phyloP scores from a whole-genome alignment of 192 early-diverging fungal genomes.

The Jimgerdemannia flammicorona region DNA sequence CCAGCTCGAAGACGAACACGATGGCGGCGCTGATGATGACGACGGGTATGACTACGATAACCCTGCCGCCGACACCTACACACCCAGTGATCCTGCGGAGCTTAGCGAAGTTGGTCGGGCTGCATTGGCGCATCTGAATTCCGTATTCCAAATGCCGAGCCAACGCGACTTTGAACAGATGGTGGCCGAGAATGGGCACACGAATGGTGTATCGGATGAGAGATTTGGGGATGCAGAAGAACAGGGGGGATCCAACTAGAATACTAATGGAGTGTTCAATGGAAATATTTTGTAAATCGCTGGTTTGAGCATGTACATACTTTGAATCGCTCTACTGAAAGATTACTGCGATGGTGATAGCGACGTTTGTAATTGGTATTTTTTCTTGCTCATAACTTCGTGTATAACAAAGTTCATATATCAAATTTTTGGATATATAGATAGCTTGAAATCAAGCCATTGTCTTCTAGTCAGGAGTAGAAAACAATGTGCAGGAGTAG shows the following conservation, averaged over 20 bases:
- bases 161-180: neutral
- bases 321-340: too few species aligned
- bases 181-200: neutral
- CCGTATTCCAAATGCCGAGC: neutral
- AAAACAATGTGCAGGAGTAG: too few species aligned
- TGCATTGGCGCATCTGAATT: slow-evolving; percentile 11
- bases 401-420: too few species aligned
- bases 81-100: slow-evolving; percentile 31
- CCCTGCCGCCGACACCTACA: slow-evolving; percentile 24
- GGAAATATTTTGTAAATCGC: too few species aligned
- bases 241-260: neutral
- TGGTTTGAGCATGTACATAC: too few species aligned
- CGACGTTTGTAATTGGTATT: too few species aligned
- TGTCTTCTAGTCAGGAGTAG: too few species aligned
- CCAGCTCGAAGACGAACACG: slow-evolving; percentile 31
- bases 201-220: neutral
- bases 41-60: slow-evolving; percentile 35
- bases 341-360: too few species aligned
- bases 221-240: neutral
- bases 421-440: too few species aligned
- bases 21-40: slow-evolving; percentile 33
- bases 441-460: too few species aligned
- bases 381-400: too few species aligned
- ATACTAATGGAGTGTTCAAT: too few species aligned
- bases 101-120: slow-evolving; percentile 36